A percentile compares a stretch with the other conserved stretches of the same genome.
phyloP scores from a whole-genome alignment of 78 protist species.

The Planoprotostelium fungivorum region DNA sequence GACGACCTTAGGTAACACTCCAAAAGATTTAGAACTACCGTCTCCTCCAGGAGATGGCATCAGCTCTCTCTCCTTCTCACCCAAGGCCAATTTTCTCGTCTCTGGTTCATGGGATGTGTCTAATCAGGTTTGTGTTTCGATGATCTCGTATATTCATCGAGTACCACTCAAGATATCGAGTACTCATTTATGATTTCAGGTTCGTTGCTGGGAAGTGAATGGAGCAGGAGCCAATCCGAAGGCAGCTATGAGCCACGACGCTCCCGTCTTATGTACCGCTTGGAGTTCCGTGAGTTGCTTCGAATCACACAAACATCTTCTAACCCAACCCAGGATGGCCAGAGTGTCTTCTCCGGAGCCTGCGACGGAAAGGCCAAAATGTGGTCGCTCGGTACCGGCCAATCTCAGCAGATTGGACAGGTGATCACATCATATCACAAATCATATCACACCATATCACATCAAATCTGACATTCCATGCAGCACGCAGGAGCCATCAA shows the following conservation, averaged over 20 bases:
- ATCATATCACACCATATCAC: background rate
- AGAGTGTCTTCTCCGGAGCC: constrained; percentile 58
- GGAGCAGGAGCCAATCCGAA: constrained; percentile 14
- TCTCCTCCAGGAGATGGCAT: constrained; percentile 52
- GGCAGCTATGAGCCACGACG: constrained; percentile 32
- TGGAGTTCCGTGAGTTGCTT: constrained; percentile 25
- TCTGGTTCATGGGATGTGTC: constrained; percentile 72
- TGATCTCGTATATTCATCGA: too few relatives aligned
- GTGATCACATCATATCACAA: background rate
- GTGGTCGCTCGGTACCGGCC: constrained; percentile 64
- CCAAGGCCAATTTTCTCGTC: constrained; percentile 33
- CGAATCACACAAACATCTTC: background rate
- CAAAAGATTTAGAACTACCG: constrained; percentile 50
- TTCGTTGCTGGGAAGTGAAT: constrained; percentile 54
- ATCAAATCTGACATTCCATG: background rate
- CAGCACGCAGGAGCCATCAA: constrained; percentile 73
- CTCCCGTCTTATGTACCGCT: constrained; percentile 54
- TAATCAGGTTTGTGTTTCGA: background rate
- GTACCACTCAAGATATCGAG: too few relatives aligned
- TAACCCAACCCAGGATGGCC: constrained; percentile 41
- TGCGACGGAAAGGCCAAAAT: constrained; percentile 53
- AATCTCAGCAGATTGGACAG: constrained; percentile 54
- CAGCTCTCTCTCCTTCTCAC: constrained; percentile 53
- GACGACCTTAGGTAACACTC: background rate
- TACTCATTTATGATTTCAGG: background rate